Evolutionary conservation across 345 rosid genomes (phyloP).

Genomic region (Zanthoxylum bungeanum): DNA sequence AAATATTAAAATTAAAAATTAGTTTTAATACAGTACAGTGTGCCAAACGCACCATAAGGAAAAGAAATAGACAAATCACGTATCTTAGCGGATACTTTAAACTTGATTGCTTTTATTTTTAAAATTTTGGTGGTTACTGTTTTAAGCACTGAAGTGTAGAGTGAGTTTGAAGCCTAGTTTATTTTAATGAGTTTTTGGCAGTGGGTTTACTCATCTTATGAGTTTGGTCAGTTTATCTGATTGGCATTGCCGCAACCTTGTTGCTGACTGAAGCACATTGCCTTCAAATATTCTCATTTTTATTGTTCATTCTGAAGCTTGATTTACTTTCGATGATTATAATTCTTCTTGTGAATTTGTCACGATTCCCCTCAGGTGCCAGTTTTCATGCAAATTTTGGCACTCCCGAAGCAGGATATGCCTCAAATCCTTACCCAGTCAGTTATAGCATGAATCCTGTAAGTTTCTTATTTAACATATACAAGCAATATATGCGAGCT

Average conservation of each 20-base stretch:
- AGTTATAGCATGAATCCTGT: conserved; percentile 80
- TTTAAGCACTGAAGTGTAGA: not conserved
- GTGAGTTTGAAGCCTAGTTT: not conserved
- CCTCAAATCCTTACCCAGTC: conserved; percentile 57
- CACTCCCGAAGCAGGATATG: conserved; percentile 67
- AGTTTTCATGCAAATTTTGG: conserved; percentile 56
- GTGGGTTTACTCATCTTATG: not conserved
- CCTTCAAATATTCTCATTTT: not conserved
- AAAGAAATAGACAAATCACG: not conserved
- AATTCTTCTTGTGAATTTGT: not conserved
- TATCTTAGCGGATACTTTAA: not conserved
- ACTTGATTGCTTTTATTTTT: not conserved
- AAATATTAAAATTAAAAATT: no score
- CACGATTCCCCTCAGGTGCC: conserved; percentile 37
- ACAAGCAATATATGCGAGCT: not conserved
- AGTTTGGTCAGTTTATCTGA: not conserved
- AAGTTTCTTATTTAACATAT: conserved; percentile 34
- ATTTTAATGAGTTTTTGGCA: not conserved
- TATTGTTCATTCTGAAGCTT: not conserved
- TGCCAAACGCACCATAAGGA: no score
- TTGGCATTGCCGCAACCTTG: not conserved
- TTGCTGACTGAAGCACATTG: not conserved
- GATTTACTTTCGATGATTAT: not conserved
- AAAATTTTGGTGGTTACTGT: not conserved
- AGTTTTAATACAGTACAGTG: no score